These are phyloP conservation scores for Eucalyptus regnans DNA, from an alignment of 345 rosid species.

Conservation along the genomic window DNA sequence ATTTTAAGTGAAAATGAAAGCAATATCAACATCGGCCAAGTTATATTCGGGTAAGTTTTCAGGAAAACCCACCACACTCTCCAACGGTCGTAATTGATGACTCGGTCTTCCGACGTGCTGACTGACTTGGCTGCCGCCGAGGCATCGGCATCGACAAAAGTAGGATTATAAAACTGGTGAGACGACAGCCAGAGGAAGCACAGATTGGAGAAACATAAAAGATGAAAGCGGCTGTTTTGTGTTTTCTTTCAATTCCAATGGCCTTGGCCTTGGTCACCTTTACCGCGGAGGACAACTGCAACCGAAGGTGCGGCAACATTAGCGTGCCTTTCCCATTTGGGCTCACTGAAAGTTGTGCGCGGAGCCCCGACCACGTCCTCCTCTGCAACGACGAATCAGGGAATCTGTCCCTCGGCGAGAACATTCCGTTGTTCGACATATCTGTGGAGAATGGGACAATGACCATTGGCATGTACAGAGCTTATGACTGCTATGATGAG, in stretches of 20 bases:
- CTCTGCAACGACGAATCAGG: background rate
- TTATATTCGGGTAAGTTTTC: too few relatives aligned
- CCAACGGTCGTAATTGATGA: background rate
- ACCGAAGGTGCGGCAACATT: background rate
- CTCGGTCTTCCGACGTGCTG: background rate
- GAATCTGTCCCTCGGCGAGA: fast-evolving
- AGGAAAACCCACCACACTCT: too few relatives aligned
- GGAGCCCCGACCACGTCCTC: background rate
- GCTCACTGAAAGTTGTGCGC: background rate
- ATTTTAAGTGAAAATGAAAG: too few relatives aligned
- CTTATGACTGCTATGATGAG: fast-evolving
- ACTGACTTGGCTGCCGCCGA: background rate
- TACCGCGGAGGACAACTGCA: background rate
- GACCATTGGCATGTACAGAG: background rate
- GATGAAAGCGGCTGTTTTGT: background rate
- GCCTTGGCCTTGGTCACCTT: background rate
- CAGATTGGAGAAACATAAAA: background rate
- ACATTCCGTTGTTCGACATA: background rate
- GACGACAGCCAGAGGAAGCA: background rate
- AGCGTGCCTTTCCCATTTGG: background rate
- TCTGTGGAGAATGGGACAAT: background rate
- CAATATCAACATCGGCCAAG: too few relatives aligned
- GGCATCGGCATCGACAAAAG: background rate
- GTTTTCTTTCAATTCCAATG: background rate
- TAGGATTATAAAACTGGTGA: background rate